Conservation (phyloP, 306 rosid genomes). For the Acacia acuminata region DNA sequence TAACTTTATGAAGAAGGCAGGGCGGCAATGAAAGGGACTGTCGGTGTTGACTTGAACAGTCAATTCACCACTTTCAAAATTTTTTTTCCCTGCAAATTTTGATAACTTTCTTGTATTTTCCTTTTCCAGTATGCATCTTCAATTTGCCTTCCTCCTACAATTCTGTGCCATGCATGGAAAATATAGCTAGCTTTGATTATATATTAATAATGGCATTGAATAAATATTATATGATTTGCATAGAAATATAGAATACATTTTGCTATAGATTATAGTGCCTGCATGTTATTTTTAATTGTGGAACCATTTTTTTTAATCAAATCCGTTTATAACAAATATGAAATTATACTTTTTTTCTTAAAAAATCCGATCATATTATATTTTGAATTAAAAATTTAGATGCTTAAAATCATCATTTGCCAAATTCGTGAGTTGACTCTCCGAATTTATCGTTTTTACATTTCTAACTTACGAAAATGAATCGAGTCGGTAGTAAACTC, state of each 20-base stretch:
- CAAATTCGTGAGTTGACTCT: no score
- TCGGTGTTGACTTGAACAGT: constrained; percentile 58
- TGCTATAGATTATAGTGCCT: neutral
- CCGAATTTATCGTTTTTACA: no score
- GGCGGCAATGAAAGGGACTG: constrained; percentile 48
- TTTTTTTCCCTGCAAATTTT: constrained; percentile 1
- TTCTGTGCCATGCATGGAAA: neutral
- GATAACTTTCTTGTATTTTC: neutral
- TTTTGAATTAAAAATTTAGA: neutral
- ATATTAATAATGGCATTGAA: no score
- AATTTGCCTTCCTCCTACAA: neutral
- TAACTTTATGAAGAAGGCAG: constrained; percentile 36
- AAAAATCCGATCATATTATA: neutral
- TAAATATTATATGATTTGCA: no score
- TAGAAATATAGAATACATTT: neutral
- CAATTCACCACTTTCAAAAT: constrained; percentile 48
- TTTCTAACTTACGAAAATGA: no score
- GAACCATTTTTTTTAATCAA: neutral
- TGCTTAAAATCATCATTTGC: neutral
- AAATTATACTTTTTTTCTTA: neutral
- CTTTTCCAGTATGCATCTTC: neutral
- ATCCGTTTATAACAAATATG: neutral
- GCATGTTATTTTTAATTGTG: neutral
- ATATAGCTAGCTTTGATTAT: no score
- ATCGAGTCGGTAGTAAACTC: no score